phyloP scores from a whole-genome alignment of 1,284 basidiomycete genomes.

The Cutaneotrichosporon dermatis region DNA sequence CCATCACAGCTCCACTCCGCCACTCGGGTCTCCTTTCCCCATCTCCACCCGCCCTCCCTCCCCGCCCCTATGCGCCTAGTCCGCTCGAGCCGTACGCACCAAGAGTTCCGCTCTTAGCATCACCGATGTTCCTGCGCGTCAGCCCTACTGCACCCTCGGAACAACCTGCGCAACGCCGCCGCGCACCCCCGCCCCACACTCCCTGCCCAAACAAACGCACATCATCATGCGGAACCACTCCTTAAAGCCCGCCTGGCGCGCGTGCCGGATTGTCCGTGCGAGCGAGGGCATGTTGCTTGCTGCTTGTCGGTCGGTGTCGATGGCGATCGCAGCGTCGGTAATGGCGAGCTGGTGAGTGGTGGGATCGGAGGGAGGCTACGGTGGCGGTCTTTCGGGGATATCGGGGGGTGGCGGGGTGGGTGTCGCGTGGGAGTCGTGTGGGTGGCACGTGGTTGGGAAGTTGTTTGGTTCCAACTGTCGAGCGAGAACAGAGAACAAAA shows the following conservation, averaged over 20 bases:
- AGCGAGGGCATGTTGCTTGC: constrained; percentile 61
- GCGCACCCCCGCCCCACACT: too few relatives aligned
- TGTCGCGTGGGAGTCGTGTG: too few relatives aligned
- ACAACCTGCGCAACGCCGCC: neutral
- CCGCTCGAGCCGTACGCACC: constrained; percentile 21
- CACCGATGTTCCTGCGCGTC: constrained; percentile 75
- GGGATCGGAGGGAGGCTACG: neutral
- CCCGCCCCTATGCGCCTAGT: too few relatives aligned
- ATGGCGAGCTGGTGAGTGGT: neutral
- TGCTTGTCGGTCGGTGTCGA: neutral
- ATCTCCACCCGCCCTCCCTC: neutral
- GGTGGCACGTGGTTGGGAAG: neutral
- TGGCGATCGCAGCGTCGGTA: neutral
- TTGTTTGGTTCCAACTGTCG: neutral
- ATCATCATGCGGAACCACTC: constrained; percentile 72
- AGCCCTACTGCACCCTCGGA: neutral
- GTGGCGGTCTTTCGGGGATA: constrained; percentile 1
- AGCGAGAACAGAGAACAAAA: too few relatives aligned
- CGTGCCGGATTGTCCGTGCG: constrained; percentile 66
- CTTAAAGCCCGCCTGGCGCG: constrained; percentile 66
- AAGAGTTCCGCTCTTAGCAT: constrained; percentile 75
- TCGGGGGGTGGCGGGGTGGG: neutral
- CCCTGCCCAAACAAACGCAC: constrained; percentile 26
- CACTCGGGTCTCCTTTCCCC: too few relatives aligned
- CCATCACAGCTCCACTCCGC: too few relatives aligned